Base-by-base conservation (phyloP, 257 asterid species). In the Capsicum pubescens region DNA sequence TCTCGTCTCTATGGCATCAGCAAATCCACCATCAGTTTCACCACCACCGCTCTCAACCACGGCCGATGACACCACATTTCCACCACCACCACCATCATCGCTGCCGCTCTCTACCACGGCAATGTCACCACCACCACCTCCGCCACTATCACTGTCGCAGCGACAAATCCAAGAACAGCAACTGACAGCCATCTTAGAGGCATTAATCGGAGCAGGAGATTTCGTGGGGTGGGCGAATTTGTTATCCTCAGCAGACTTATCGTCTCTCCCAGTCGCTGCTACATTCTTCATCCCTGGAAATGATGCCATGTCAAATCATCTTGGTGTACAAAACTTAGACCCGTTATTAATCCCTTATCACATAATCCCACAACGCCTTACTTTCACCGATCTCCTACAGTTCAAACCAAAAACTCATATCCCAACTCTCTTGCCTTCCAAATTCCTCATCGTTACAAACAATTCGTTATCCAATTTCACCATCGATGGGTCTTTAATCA, bases 311-410 rank as follows among this genome's bases (percentile, higher is more conserved):
- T 87, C 92, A 74, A 80, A 58, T 83, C 77, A 85, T 85, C 76
- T 46, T 52, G 78, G 63, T 48, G 35, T n/a, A 6, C 70, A 63
- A 10, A 84, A 60, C 83, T 26, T 90, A 82, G 92, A 91, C 86
- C 92, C 93, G 0, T 89, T 84, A 1, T 88, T 92, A 35, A 85
- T 93, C 3, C 90, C 93, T 1, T 93, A 93, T 19, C 97, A 92
- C 90, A 87, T 92, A 12, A 84, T 91, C 88, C 96, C 97, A 0
- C 97, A 88, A 81, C 95, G 95, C 86, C 94, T 91, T 85, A 79
- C 92, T 8, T 93, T 91, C 89, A 46, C 92, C 14, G 92, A 93
- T 11, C 93, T 93, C 78, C 86, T 10, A 5, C 60, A 13, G 1
- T 54, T 90, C 42, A 9, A 76, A 46, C 55, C 50, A 12, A 83